These are phyloP conservation scores for Microdochium bolleyi DNA, from an alignment of 2,329 filamentous ascomycete species.

Conservation along the genomic window DNA sequence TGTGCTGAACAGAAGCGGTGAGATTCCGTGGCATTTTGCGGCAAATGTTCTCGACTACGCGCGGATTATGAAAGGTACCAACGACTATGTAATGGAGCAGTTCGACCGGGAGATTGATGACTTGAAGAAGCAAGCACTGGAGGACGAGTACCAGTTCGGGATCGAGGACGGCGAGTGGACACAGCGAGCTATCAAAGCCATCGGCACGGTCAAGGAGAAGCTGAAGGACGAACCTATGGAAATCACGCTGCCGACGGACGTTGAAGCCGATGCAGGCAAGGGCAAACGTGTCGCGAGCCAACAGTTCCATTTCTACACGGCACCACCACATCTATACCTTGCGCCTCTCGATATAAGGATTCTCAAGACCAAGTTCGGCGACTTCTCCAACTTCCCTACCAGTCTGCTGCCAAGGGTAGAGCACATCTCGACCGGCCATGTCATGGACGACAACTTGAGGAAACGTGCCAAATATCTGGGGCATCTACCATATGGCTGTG, in stretches of 20 bases:
- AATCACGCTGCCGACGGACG: slow-evolving; percentile 4
- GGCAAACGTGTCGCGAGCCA: slow-evolving; percentile 27
- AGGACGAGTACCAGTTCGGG: slow-evolving; percentile 84
- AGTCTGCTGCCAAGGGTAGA: slow-evolving; percentile 82
- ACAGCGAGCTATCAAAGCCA: slow-evolving; percentile 68
- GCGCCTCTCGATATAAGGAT: slow-evolving; percentile 89
- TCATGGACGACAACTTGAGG: slow-evolving; percentile 76
- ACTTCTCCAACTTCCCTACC: slow-evolving; percentile 74
- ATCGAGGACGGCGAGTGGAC: slow-evolving; percentile 90
- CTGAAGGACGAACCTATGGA: slow-evolving; percentile 33
- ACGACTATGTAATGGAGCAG: slow-evolving; percentile 77
- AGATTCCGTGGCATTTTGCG: slow-evolving; percentile 91
- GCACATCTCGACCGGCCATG: slow-evolving; percentile 80
- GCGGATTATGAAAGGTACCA: slow-evolving; percentile 87
- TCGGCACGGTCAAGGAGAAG: slow-evolving; percentile 71
- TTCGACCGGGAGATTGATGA: slow-evolving; percentile 72
- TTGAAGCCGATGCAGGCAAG: slow-evolving; percentile 10
- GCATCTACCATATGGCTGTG: slow-evolving; percentile 83
- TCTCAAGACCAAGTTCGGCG: slow-evolving; percentile 78
- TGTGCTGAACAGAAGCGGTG: slow-evolving; percentile 58
- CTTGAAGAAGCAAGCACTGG: slow-evolving; percentile 67
- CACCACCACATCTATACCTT: slow-evolving; percentile 80
- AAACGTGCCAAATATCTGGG: slow-evolving; percentile 80
- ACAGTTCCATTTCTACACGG: slow-evolving; percentile 81
- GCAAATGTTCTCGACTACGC: slow-evolving; percentile 93